phyloP scores from a whole-genome alignment of 2,329 filamentous ascomycete species.

The Calonectria crousiana region DNA sequence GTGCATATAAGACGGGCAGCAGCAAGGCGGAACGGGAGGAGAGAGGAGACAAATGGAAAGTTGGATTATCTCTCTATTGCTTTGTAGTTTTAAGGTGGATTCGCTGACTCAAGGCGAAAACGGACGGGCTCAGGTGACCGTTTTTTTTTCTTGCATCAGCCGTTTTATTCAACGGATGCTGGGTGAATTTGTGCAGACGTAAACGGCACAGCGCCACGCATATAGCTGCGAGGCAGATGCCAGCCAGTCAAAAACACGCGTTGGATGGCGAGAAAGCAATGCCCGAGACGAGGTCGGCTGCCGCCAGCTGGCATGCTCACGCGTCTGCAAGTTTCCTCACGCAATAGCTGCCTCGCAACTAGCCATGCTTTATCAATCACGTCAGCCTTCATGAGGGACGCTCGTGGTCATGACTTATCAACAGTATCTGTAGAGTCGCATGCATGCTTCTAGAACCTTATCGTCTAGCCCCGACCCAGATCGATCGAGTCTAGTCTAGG shows the following conservation, averaged over 20 bases:
- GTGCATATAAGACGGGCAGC: slow-evolving; percentile 1
- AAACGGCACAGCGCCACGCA: slow-evolving; percentile 8
- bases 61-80: no score
- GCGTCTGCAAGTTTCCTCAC: not conserved
- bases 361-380: not conserved
- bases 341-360: not conserved
- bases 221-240: not conserved
- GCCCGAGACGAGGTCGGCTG: not conserved
- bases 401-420: not conserved
- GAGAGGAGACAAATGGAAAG: not conserved
- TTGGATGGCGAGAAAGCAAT: not conserved
- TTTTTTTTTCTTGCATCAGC: not conserved
- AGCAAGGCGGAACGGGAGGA: not conserved
- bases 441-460: slow-evolving; percentile 17
- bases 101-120: not conserved
- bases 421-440: slow-evolving; percentile 4
- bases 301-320: not conserved
- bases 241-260: not conserved
- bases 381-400: not conserved
- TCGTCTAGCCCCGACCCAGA: slow-evolving; percentile 30
- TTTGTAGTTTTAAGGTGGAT: not conserved
- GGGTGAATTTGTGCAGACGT: not conserved
- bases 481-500: slow-evolving; percentile 20
- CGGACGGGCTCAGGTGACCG: not conserved
- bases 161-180: slow-evolving; percentile 4